These are phyloP conservation scores for Candida pseudoglaebosa DNA, from an alignment of 805 yeast genomes.

Conservation along the genomic window DNA sequence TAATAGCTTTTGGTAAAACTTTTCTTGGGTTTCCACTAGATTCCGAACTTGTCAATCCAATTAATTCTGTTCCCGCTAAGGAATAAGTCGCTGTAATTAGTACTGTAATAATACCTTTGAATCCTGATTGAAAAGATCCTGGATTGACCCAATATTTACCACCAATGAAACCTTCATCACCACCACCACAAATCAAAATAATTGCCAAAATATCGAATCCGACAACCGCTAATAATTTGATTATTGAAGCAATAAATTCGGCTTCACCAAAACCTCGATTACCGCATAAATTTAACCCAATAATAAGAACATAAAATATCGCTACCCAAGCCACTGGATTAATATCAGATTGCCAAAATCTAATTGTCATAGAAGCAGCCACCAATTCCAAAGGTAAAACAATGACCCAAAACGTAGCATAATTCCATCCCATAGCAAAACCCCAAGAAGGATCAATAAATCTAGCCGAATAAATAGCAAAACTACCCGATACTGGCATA, in stretches of 20 bases:
- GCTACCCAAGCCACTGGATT: slow-evolving; percentile 42
- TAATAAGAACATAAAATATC: slow-evolving; percentile 33
- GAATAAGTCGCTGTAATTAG: slow-evolving; percentile 40
- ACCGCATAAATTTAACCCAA: slow-evolving; percentile 31
- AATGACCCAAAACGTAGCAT: slow-evolving; percentile 42
- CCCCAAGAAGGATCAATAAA: slow-evolving; percentile 44
- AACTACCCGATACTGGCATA: slow-evolving; percentile 38
- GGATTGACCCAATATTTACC: slow-evolving; percentile 34
- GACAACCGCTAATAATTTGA: slow-evolving; percentile 35
- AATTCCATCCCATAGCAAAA: slow-evolving; percentile 44
- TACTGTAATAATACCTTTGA: slow-evolving; percentile 36
- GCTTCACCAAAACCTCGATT: slow-evolving; percentile 36
- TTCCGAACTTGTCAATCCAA: slow-evolving; percentile 38
- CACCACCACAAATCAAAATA: slow-evolving; percentile 39
- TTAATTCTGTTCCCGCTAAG: slow-evolving; percentile 40
- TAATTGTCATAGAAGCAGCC: slow-evolving; percentile 38
- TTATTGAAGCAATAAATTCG: slow-evolving; percentile 31
- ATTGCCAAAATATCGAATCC: slow-evolving; percentile 40
- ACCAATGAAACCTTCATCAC: slow-evolving; percentile 36
- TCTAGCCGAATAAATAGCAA: slow-evolving; percentile 37
- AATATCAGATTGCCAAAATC: slow-evolving; percentile 36
- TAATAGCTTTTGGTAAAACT: slow-evolving; percentile 39
- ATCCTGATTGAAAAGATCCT: slow-evolving; percentile 38
- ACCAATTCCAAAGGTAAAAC: slow-evolving; percentile 41
- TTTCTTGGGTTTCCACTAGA: slow-evolving; percentile 35